Base-by-base conservation (phyloP, 192 early-diverging fungal genomes). In the Funneliformis mosseae region DNA sequence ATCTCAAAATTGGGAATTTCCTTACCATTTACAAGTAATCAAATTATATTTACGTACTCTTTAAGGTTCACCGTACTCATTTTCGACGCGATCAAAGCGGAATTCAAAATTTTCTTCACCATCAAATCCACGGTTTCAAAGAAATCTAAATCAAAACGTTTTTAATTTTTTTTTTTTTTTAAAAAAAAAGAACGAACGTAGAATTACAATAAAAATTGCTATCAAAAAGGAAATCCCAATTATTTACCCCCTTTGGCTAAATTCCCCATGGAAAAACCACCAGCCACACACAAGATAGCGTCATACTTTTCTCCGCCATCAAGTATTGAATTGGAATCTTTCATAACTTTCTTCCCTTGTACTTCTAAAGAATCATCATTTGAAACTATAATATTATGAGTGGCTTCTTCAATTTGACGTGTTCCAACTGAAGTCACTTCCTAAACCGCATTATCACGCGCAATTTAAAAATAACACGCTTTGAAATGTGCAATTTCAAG, bases 191-290 rank as follows among this genome's bases (percentile, higher is more conserved):
- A 38, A n/a, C n/a, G n/a, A 28, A 50, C 18, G 42, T 78, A 66
- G 16, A 74, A 41, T 23, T 63, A 75, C 41, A 38, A 18, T 28
- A 55, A 81, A 85, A 81, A 67, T 33, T 33, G 33, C 0, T 33
- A 3, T 33, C 33, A 63, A 61, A 45, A n/a, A 74, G 12, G 11
- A 4, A 69, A 14, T 61, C 7, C 33, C n/a, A 79, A 83, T 64
- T 48, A 39, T 55, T 12, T 48, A 90, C 90, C 88, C 43, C 84
- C 80, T 81, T 90, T 90, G 21, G 86, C 88, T 33, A 95, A 90
- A 80, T 95, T 95, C 18, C 97, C 97, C 43, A 96, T 96, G 62
- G 93, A 94, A 95, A 96, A 99, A 8, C 97, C 97, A 70, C 97
- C 97, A 46, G 97, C 97, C 16, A 96, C 96, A 81, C 95, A 97